These are phyloP conservation scores for Vitis labrusca DNA, from an alignment of 164 flowering plant genomes.

Conservation along the genomic window DNA sequence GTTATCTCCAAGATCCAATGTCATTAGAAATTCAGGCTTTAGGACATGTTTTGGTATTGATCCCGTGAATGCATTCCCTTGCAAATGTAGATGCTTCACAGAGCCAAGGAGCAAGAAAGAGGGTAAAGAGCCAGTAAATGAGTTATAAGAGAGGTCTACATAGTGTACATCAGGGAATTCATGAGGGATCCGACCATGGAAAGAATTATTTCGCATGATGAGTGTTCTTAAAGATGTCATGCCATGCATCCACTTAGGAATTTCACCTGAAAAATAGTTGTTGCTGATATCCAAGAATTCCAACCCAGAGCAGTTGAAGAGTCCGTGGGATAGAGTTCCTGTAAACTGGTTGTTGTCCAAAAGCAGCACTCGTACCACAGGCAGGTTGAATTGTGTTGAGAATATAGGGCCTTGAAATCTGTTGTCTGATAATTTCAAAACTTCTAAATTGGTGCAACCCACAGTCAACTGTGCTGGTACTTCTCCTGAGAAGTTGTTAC, in stretches of 20 bases:
- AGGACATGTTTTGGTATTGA: background rate
- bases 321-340: too few species aligned
- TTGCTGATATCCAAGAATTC: too few species aligned
- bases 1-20: slow-evolving; percentile 1
- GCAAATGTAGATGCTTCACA: slow-evolving; percentile 1
- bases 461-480: background rate
- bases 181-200: background rate
- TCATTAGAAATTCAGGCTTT: background rate
- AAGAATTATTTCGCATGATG: background rate
- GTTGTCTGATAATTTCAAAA: background rate
- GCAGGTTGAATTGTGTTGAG: background rate
- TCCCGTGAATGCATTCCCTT: background rate
- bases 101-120: too few species aligned
- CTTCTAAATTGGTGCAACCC: background rate
- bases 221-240: background rate
- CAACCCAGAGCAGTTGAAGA: too few species aligned
- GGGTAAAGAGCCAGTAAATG: background rate
- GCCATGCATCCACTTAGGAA: background rate
- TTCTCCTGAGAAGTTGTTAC: background rate
- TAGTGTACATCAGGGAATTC: too few species aligned
- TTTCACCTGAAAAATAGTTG: too few species aligned
- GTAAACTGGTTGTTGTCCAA: background rate
- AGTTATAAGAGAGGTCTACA: background rate
- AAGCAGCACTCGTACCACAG: background rate
- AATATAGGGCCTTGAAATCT: background rate